These are phyloP conservation scores for Fusarium sp. DNA, from an alignment of 2,329 filamentous ascomycete species.

Conservation along the genomic window DNA sequence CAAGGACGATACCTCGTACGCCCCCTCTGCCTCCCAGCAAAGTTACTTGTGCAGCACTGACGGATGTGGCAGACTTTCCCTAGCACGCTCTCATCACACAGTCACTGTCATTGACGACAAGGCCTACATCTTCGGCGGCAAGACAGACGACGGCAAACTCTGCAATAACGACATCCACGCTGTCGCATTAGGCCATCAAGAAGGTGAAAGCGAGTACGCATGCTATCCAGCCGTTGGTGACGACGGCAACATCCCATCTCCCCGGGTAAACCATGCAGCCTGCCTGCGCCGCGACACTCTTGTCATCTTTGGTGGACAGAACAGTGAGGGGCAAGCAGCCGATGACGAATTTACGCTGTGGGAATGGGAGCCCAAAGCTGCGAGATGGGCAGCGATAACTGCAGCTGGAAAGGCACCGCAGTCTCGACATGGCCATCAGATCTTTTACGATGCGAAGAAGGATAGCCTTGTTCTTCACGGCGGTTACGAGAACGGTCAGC, in stretches of 20 bases:
- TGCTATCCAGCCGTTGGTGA: slow-evolving; percentile 38
- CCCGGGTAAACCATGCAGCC: slow-evolving; percentile 27
- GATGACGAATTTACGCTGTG: slow-evolving; percentile 35
- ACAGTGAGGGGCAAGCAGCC: background rate
- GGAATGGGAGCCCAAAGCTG: slow-evolving; percentile 33
- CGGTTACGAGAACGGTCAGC: slow-evolving; percentile 14
- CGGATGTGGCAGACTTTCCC: background rate
- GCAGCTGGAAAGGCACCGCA: slow-evolving; percentile 27
- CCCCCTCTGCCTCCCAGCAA: rapidly evolving
- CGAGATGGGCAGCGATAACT: slow-evolving; percentile 20
- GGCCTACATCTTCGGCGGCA: slow-evolving; percentile 42
- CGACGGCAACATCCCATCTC: slow-evolving; percentile 9
- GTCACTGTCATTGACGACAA: slow-evolving; percentile 33
- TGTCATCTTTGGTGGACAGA: slow-evolving; percentile 34
- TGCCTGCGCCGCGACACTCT: slow-evolving; percentile 29
- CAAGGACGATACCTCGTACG: slow-evolving; percentile 26
- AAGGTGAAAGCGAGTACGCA: slow-evolving; percentile 31
- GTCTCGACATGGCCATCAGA: slow-evolving; percentile 22
- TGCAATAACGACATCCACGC: slow-evolving; percentile 40
- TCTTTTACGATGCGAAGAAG: slow-evolving; percentile 30
- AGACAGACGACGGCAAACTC: slow-evolving; percentile 21
- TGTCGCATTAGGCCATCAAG: slow-evolving; percentile 5
- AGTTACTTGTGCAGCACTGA: background rate
- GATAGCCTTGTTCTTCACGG: slow-evolving; percentile 36
- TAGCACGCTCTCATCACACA: slow-evolving; percentile 37